Evolutionary conservation across 2,329 filamentous ascomycete genomes (phyloP).

Genomic region (Arthroderma uncinatum): DNA sequence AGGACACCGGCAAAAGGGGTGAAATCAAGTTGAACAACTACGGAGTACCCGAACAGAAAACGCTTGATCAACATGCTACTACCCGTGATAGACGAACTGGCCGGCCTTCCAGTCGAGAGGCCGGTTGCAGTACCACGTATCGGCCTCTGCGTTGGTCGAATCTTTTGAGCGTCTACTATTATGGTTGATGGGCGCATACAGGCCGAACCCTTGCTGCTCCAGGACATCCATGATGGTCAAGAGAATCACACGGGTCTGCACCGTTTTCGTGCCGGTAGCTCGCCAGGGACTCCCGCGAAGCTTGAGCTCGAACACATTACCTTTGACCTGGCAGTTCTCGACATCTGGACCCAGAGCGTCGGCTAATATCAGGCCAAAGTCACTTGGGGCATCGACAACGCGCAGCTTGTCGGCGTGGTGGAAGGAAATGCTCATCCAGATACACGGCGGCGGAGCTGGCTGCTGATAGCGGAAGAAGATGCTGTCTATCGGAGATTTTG

Average conservation of each 20-base stretch:
- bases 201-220: slow-evolving; percentile 29
- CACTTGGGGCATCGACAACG: slow-evolving; percentile 24
- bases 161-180: slow-evolving; percentile 15
- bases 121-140: slow-evolving; percentile 12
- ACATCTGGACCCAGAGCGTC: slow-evolving; percentile 11
- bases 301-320: slow-evolving; percentile 23
- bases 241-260: slow-evolving; percentile 27
- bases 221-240: slow-evolving; percentile 27
- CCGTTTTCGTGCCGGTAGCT: slow-evolving; percentile 26
- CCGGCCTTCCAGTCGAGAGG: slow-evolving; percentile 6
- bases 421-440: slow-evolving; percentile 32
- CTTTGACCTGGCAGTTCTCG: slow-evolving; percentile 10
- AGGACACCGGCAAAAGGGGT: neutral
- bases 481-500: slow-evolving; percentile 25
- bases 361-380: slow-evolving; percentile 16
- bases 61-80: neutral
- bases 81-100: slow-evolving; percentile 7
- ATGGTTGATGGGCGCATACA: slow-evolving; percentile 33
- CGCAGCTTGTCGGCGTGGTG: slow-evolving; percentile 22
- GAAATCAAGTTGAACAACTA: no score
- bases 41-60: no score
- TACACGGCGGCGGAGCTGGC: slow-evolving; percentile 25
- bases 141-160: neutral
- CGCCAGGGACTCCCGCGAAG: slow-evolving; percentile 27
- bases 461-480: slow-evolving; percentile 30